Evolutionary conservation across 805 yeast genomes (phyloP).

Genomic region (Yueomyces sp.): DNA sequence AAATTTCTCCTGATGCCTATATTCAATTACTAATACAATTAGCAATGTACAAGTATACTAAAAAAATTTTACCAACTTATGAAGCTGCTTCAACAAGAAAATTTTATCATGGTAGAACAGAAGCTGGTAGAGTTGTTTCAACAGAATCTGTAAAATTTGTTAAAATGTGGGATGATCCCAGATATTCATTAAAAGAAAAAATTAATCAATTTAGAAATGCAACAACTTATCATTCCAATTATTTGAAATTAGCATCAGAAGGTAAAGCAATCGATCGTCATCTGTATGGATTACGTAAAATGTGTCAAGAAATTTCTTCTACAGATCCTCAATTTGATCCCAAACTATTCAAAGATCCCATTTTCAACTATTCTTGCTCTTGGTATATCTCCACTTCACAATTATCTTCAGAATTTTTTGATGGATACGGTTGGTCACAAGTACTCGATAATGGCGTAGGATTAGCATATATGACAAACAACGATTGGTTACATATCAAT

Average conservation of each 20-base stretch:
- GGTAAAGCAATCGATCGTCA: constrained; percentile 93
- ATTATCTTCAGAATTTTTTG: constrained; percentile 69
- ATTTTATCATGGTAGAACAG: constrained; percentile 84
- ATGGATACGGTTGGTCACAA: constrained; percentile 93
- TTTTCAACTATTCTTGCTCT: constrained; percentile 59
- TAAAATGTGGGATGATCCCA: constrained; percentile 52
- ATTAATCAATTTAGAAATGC: constrained; percentile 60
- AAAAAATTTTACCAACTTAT: constrained; percentile 77
- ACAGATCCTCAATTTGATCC: constrained; percentile 28
- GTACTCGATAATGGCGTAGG: constrained; percentile 92
- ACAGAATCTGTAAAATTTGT: constrained; percentile 58
- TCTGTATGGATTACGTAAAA: constrained; percentile 72
- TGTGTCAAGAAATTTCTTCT: constrained; percentile 33
- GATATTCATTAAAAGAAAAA: constrained; percentile 36
- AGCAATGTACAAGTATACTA: constrained; percentile 75
- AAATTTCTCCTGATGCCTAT: constrained; percentile 86
- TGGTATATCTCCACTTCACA: constrained; percentile 90
- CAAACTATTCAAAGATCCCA: constrained; percentile 59
- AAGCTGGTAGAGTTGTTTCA: constrained; percentile 80
- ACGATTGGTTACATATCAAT: constrained; percentile 74
- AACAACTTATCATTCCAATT: constrained; percentile 56
- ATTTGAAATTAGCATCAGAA: constrained; percentile 62
- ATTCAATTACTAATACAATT: constrained; percentile 85
- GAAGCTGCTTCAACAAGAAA: constrained; percentile 93
- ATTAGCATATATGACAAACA: constrained; percentile 82